Base-by-base conservation (phyloP, 2,329 filamentous ascomycete genomes). In the Cytospora schulzeri region DNA sequence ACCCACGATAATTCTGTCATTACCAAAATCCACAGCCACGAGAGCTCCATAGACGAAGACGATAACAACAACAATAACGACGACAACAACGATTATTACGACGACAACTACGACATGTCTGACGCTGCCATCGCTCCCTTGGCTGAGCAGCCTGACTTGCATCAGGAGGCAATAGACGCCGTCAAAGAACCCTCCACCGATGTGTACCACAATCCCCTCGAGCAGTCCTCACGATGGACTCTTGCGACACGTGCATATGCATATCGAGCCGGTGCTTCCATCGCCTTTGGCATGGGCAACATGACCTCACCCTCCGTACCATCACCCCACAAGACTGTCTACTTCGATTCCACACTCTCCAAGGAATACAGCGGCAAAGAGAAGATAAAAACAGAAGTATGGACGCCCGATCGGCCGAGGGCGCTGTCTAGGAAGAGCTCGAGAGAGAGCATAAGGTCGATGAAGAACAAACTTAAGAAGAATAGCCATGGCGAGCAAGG, bases 321-420 rank as follows among this genome's bases (percentile, higher is more conserved):
- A 3, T 71, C 73, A 45, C 76, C 76, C 14, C 75, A 76, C 33
- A 71, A 73, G 59, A 76, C 76, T 22, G 71, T 81, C 24, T 80
- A 74, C 70, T 72, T 81, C 4, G 78, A 81, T 69, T 77, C 79
- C 14, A 80, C 78, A 12, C 68, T 81, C 9, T 76, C 78, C 5
- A 61, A 28, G 11, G 68, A 71, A 45, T 73, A 68, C 60, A 73
- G 72, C 57, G 78, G 76, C 33, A 72, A 71, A 33, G 71, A 73
- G 31, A 79, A 77, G 70, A 78, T 81, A 71, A 77, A 77, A 68
- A 77, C 82, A 29, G 82, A 85, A 72, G 79, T 85, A 51, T 78
- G 78, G 78, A 74, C 74, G 26, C 75, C 78, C 22, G 63, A 64
- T 41, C 59, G 57, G n/a, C 48, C 62, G 22, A 31, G 35, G 12